A percentile compares a stretch with the other conserved stretches of the same genome.
phyloP scores from a whole-genome alignment of 345 rosid species.

The Turritis glabra region DNA sequence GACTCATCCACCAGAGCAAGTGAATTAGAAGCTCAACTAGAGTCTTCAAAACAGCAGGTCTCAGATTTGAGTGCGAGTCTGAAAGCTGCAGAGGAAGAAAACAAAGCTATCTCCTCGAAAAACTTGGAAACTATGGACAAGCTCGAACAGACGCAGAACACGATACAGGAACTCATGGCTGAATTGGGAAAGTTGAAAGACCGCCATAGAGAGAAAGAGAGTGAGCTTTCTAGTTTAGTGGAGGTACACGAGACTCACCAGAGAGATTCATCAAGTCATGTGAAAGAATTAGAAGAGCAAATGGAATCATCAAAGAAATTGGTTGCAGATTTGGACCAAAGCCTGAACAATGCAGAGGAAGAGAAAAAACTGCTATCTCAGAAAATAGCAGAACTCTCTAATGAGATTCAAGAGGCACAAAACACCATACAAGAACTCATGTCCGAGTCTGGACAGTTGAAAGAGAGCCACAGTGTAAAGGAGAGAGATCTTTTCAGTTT shows the following conservation, averaged over 20 bases:
- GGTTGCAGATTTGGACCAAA: constrained; percentile 53
- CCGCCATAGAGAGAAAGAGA: constrained; percentile 62
- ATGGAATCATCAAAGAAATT: constrained; percentile 60
- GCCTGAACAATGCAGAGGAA: constrained; percentile 44
- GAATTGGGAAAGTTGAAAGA: constrained; percentile 53
- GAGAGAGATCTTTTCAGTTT: constrained; percentile 57
- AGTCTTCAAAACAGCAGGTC: constrained; percentile 54
- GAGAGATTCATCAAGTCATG: constrained; percentile 46
- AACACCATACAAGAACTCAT: constrained; percentile 41
- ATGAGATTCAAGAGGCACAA: constrained; percentile 52
- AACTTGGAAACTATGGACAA: constrained; percentile 51
- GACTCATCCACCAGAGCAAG: constrained; percentile 48
- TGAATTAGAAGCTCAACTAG: constrained; percentile 38
- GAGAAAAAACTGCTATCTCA: constrained; percentile 55
- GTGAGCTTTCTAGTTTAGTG: constrained; percentile 47
- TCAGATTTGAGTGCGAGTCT: constrained; percentile 50
- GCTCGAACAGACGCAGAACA: constrained; percentile 46
- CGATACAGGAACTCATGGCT: constrained; percentile 38
- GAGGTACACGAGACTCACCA: constrained; percentile 51
- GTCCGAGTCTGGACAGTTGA: constrained; percentile 49
- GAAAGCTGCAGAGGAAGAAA: constrained; percentile 51
- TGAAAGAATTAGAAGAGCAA: constrained; percentile 28
- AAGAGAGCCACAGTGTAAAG: constrained; percentile 48
- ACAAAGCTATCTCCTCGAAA: constrained; percentile 51
- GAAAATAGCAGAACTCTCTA: constrained; percentile 48